Evolutionary conservation across 2,329 filamentous ascomycete species (phyloP).

Genomic region (Aureobasidium sp.): DNA sequence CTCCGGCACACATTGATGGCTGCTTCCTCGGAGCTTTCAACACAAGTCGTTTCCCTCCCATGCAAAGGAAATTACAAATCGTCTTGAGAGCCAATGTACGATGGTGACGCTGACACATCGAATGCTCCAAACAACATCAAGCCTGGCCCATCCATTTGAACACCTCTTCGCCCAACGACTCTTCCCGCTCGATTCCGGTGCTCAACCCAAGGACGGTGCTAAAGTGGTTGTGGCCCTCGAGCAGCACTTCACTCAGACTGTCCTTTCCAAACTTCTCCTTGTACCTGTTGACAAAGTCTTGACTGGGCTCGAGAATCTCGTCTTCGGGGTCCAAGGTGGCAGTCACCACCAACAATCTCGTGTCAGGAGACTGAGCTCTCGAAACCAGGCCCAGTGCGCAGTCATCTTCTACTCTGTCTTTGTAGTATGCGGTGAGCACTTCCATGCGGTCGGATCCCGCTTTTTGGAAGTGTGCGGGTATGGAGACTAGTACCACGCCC

Average conservation of each 20-base stretch:
- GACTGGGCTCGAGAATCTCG: slow-evolving; percentile 19
- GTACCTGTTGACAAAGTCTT: slow-evolving; percentile 21
- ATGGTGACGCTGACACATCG: neutral
- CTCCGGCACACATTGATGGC: neutral
- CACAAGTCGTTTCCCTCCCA: neutral
- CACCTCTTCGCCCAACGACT: slow-evolving; percentile 19
- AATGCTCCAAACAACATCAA: neutral
- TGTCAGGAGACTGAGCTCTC: neutral
- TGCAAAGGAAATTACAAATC: slow-evolving; percentile 3
- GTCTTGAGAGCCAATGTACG: neutral
- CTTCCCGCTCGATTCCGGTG: slow-evolving; percentile 20
- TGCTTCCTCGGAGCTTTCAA: neutral
- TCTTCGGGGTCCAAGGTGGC: slow-evolving; percentile 22
- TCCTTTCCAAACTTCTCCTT: slow-evolving; percentile 13
- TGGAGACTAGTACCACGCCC: slow-evolving; percentile 20
- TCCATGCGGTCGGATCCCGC: slow-evolving; percentile 14
- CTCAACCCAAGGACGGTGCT: slow-evolving; percentile 18
- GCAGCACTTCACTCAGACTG: slow-evolving; percentile 17
- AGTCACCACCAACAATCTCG: slow-evolving; percentile 18
- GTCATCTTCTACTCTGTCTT: slow-evolving; percentile 15
- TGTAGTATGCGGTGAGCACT: slow-evolving; percentile 19
- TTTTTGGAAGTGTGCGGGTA: slow-evolving; percentile 19
- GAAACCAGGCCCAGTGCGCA: slow-evolving; percentile 17
- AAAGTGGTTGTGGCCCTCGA: slow-evolving; percentile 23
- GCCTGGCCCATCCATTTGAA: slow-evolving; percentile 3